These are phyloP conservation scores for sorghum (Sorghum bicolor) DNA, from an alignment of 176 grass and related monocot species.

Conservation along the genomic window Sorghum_bicolor_NCBIv3 NC_012870.2:69786001-69786500, in stretches of 20 bases:
- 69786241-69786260: neutral
- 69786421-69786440: conserved; percentile 13
- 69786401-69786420: conserved; percentile 14
- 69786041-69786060: neutral
- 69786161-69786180: neutral
- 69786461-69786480: conserved; percentile 20
- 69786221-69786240: neutral
- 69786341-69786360: neutral
- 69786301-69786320: conserved; percentile 46
- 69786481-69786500: conserved; percentile 18
- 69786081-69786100: no score
- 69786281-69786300: conserved; percentile 3
- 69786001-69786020: neutral
- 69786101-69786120: neutral
- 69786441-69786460: conserved; percentile 19
- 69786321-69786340: conserved; percentile 21
- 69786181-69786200: neutral
- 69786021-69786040: neutral
- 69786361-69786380: neutral
- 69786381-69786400: conserved; percentile 14
- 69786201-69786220: neutral
- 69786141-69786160: neutral
- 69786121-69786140: neutral
- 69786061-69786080: neutral
- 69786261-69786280: conserved; percentile 26